Evolutionary conservation across 2,329 filamentous ascomycete genomes (phyloP).

Genomic region (Calonectria honghensis): DNA sequence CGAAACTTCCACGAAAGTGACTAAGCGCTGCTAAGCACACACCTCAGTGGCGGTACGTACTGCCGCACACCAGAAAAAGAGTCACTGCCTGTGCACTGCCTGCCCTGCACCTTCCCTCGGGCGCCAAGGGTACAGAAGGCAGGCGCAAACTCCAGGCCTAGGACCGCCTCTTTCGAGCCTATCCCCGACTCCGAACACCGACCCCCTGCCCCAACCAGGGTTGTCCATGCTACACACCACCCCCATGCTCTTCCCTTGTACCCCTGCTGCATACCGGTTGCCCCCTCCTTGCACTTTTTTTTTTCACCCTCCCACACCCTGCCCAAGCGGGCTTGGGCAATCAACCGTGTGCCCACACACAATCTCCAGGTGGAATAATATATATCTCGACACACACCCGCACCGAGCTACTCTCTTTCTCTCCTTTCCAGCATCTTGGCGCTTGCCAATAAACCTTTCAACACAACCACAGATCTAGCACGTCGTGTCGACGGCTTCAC

Average conservation of each 20-base stretch:
- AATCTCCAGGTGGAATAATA: slow-evolving; percentile 54
- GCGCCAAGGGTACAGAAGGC: slow-evolving; percentile 31
- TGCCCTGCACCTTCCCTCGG: slow-evolving; percentile 40
- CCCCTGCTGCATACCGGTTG: slow-evolving; percentile 54
- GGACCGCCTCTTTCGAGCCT: slow-evolving; percentile 31
- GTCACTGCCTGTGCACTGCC: slow-evolving; percentile 47
- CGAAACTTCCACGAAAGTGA: slow-evolving; percentile 50
- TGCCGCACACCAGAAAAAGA: slow-evolving; percentile 24
- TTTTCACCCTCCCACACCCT: slow-evolving; percentile 43
- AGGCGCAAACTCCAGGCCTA: slow-evolving; percentile 36
- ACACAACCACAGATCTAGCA: slow-evolving; percentile 47
- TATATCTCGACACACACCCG: slow-evolving; percentile 59
- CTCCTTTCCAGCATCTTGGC: slow-evolving; percentile 60
- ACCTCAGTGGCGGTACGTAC: slow-evolving; percentile 13
- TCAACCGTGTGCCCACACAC: slow-evolving; percentile 51
- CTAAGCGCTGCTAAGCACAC: slow-evolving; percentile 51
- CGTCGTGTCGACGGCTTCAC: slow-evolving; percentile 56
- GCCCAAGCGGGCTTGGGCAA: slow-evolving; percentile 49
- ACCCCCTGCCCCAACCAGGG: slow-evolving; percentile 36
- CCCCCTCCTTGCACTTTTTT: slow-evolving; percentile 25
- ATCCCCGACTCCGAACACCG: slow-evolving; percentile 29
- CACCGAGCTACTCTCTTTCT: slow-evolving; percentile 53
- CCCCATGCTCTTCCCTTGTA: slow-evolving; percentile 43
- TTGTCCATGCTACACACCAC: slow-evolving; percentile 34
- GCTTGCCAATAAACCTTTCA: slow-evolving; percentile 59